phyloP scores from a whole-genome alignment of 306 rosid genomes.

The Glycyrrhiza uralensis region DNA sequence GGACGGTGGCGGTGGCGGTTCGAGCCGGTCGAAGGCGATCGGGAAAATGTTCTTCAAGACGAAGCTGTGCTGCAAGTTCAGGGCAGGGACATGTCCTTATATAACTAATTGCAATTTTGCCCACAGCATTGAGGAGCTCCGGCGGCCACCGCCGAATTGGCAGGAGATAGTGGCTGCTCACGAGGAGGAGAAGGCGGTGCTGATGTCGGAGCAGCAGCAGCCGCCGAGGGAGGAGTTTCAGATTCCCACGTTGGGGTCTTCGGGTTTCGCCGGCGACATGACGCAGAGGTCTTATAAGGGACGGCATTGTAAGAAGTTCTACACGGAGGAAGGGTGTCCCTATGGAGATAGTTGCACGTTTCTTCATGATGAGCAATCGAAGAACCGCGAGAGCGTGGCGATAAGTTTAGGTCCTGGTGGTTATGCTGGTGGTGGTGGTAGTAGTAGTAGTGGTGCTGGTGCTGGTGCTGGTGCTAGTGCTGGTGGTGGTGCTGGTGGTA shows the following conservation, averaged over 20 bases:
- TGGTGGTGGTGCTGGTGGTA: neutral
- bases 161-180: conserved; percentile 97
- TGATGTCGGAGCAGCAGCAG: conserved; percentile 38
- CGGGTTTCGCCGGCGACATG: conserved; percentile 45
- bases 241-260: conserved; percentile 71
- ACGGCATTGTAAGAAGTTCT: conserved; percentile 94
- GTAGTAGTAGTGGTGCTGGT: neutral
- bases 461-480: neutral
- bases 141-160: conserved; percentile 96
- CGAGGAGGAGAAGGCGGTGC: conserved; percentile 64
- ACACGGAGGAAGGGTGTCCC: conserved; percentile 96
- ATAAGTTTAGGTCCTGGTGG: conserved; percentile 98
- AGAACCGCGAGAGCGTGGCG: conserved; percentile 96
- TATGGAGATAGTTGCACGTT: conserved; percentile 95
- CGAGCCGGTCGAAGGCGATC: conserved; percentile 59
- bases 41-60: conserved; percentile 99
- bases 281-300: conserved; percentile 83
- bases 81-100: conserved; percentile 90
- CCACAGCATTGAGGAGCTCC: conserved; percentile 94
- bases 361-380: conserved; percentile 91
- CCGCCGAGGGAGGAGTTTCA: conserved; percentile 89
- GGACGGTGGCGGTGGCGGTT: conserved; percentile 29
- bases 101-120: conserved; percentile 92
- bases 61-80: conserved; percentile 92
- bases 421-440: conserved; percentile 47